A percentile compares a stretch with the other conserved stretches of the same genome.
Conservation (phyloP, 2,329 filamentous ascomycete genomes). For the Ceratocystis destructans region DNA sequence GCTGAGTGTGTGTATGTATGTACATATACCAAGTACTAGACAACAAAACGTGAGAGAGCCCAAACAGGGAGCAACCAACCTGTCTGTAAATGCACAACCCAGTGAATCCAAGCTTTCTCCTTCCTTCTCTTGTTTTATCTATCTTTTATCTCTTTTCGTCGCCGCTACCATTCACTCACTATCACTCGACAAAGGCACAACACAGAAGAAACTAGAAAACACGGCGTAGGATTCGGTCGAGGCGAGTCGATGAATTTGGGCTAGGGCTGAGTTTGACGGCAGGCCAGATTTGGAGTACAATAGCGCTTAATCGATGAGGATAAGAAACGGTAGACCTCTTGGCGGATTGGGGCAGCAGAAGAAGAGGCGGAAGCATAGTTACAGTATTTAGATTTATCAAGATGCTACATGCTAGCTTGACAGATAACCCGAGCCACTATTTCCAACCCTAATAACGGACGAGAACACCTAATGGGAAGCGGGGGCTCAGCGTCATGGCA, state of each 20-base stretch:
- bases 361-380: neutral
- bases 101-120: neutral
- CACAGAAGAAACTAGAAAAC: neutral
- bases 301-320: constrained; percentile 3
- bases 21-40: neutral
- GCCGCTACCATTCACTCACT: too few relatives aligned
- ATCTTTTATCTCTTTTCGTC: too few relatives aligned
- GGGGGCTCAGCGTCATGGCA: too few relatives aligned
- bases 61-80: neutral
- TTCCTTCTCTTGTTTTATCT: too few relatives aligned
- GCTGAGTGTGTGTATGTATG: too few relatives aligned
- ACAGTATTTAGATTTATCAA: neutral
- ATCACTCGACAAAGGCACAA: neutral
- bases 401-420: neutral
- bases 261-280: constrained; percentile 4
- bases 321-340: neutral
- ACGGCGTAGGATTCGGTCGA: constrained; percentile 2
- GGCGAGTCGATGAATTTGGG: neutral
- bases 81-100: neutral
- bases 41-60: neutral
- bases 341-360: neutral
- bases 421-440: too few relatives aligned
- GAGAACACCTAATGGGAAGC: too few relatives aligned
- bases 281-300: neutral
- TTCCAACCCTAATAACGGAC: too few relatives aligned